phyloP scores from a whole-genome alignment of 2,329 filamentous ascomycete genomes.

The Fusarium setosum region DNA sequence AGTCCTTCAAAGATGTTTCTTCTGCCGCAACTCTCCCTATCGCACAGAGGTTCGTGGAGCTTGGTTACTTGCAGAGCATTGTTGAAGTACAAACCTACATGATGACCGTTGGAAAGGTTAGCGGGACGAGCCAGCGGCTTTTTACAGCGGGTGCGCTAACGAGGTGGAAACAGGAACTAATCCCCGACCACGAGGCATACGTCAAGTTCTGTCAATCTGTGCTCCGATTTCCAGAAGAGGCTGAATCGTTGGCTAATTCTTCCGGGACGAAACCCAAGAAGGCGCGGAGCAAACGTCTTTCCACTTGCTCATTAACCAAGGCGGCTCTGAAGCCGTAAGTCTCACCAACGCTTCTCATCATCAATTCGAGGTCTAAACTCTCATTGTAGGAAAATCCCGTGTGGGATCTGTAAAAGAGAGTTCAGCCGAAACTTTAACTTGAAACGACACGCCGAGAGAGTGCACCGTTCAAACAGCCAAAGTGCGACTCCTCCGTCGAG shows the following conservation, averaged over 20 bases:
- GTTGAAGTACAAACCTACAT: neutral
- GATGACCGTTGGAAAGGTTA: neutral
- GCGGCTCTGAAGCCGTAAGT: no score
- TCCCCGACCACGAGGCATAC: neutral
- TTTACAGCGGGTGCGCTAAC: neutral
- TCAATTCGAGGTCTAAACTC: no score
- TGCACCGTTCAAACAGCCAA: neutral
- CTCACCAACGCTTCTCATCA: no score
- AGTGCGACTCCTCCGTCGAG: neutral
- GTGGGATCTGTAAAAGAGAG: neutral
- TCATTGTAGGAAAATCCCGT: neutral
- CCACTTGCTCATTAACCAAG: no score
- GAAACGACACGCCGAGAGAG: neutral
- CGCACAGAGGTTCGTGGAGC: neutral
- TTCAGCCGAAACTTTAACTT: neutral
- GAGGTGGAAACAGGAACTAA: neutral
- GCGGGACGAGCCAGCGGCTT: neutral
- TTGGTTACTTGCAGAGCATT: neutral
- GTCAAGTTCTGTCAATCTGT: neutral
- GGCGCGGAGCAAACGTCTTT: no score
- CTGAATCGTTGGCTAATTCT: neutral
- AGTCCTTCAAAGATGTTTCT: neutral
- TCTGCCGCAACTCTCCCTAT: neutral
- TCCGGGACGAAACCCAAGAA: neutral
- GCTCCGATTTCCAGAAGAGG: neutral